Base-by-base conservation (phyloP, 352 stramenopile genomes). In the Phytophthora fragariaefolia region DNA sequence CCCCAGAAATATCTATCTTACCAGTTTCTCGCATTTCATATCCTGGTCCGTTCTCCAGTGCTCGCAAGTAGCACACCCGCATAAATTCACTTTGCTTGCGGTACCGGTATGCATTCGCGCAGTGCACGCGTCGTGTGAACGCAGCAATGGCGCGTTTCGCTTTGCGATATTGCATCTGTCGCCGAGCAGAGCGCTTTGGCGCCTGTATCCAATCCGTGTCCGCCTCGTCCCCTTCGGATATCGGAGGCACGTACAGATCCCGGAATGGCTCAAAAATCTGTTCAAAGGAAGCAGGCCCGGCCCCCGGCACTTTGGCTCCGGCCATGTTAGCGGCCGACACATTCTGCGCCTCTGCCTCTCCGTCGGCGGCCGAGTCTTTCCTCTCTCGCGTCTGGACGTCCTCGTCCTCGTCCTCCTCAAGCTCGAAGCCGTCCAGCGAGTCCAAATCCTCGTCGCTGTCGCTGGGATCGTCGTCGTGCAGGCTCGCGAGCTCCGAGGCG, bases 11-110 rank as follows among this genome's bases (percentile, higher is more conserved):
- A 6, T 57, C 63, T 53, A 66, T 34, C 63, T 66, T 58, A 9
- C 51, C 20, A 13, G 22, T 61, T 34, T 69, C 66, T 23, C 59
- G 23, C 45, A 64, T 38, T 12, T 73, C 61, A 42, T 70, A 74
- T 10, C 75, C 73, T 36, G 69, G 58, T 20, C 84, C 76, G 0
- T 46, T 52, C 24, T 91, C 82, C 12, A 90, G 28, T 22, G 80
- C 77, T 23, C 80, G 77, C 46, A 74, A 61, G 27, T 89, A 87
- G 50, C 83, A 90, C 18, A 89, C 79, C 5, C 79, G 74, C 51
- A 91, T 58, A 50, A 91, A 91, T 36, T 91, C 83, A 53, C 74
- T 82, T 24, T 82, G 74, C 51, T 91, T 91, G 17, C 73, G 74
- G 38, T 83, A 85, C 23, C 79, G 51, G 64, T 87, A 91, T 2